Evolutionary conservation across 495 filamentous ascomycete genomes (phyloP), one percentile per base, ranked within the genome.

Genomic region (Rusavskia elegans): DNA sequence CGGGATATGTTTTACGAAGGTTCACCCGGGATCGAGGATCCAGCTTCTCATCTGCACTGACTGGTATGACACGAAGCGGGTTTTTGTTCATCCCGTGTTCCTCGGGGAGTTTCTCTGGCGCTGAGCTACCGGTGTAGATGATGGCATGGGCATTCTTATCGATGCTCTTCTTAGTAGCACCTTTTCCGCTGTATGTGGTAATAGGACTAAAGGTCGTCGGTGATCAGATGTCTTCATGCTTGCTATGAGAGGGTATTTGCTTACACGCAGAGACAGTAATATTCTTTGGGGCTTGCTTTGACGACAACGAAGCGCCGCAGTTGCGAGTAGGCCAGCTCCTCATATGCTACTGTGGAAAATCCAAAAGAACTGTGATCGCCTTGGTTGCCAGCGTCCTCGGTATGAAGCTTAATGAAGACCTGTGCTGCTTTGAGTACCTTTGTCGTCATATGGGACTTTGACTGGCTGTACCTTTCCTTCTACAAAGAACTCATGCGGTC

Each of bases 1-100:
- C 69, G 1, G 72, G 70, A 56, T 75, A 68, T 3, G 67, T 54
- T 45, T 75, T 76, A 14, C 63, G 68, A 48, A 69, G 74, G 44
- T 75, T 73, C 19, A 75, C 42, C 7, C 71, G 60, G 1, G 71
- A 74, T 58, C 65, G 64, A 0, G 39, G 5, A 45, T 75, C 64
- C 3, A 75, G 53, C 25, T 53, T 63, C 42, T 60, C 50, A 9
- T 62, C 57, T 9, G 50, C 51, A 20, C 25, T 55, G 1, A 45
- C 53, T 2, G 65, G 63, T 20, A 45, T 49, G 19, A 71, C 59
- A 21, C 61, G 61, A 4, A 71, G 14, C 14, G 67, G 61, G 16
- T 57, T 51, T 50, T 71, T 71, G 4, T 46, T 55, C 62, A 70
- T 61, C 17, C 20, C 41, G 3, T 60, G 56, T 53, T 70, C 66